phyloP scores from a whole-genome alignment of 441 rosid species.

The Eruca vesicaria region DNA sequence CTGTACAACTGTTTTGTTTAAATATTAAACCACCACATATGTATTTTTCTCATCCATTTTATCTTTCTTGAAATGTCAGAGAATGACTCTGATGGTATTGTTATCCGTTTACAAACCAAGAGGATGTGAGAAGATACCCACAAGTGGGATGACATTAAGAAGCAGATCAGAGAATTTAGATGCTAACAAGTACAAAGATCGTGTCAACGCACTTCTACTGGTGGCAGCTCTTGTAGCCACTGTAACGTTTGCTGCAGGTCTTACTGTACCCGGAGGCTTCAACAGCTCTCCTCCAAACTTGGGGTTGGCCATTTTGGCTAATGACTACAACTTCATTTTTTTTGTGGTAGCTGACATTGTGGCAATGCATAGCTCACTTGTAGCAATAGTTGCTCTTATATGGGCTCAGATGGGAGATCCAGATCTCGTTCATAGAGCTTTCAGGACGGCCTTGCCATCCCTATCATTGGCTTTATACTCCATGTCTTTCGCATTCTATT shows the following conservation, averaged over 20 bases:
- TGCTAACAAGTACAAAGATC: neutral
- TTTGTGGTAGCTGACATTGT: neutral
- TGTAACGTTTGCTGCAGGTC: slow-evolving; percentile 16
- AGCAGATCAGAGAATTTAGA: neutral
- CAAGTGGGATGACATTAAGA: slow-evolving; percentile 4
- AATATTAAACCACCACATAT: too few relatives aligned
- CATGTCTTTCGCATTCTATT: neutral
- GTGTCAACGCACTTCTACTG: neutral
- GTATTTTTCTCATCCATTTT: too few relatives aligned
- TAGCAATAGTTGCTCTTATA: slow-evolving; percentile 3
- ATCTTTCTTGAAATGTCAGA: too few relatives aligned
- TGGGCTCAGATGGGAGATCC: slow-evolving; percentile 19
- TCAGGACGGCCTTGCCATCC: neutral
- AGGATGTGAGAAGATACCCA: neutral
- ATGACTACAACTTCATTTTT: rapidly evolving
- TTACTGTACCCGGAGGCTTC: slow-evolving; percentile 19
- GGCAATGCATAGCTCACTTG: neutral
- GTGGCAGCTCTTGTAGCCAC: slow-evolving; percentile 23
- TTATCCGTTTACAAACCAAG: neutral
- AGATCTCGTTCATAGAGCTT: neutral
- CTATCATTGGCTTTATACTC: neutral
- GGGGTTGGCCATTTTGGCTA: neutral
- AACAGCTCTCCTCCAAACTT: neutral
- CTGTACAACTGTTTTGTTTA: too few relatives aligned
- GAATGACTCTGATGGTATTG: neutral